Evolutionary conservation across 1,139 yeast genomes (phyloP).

Genomic region (Kodamaea sp.): DNA sequence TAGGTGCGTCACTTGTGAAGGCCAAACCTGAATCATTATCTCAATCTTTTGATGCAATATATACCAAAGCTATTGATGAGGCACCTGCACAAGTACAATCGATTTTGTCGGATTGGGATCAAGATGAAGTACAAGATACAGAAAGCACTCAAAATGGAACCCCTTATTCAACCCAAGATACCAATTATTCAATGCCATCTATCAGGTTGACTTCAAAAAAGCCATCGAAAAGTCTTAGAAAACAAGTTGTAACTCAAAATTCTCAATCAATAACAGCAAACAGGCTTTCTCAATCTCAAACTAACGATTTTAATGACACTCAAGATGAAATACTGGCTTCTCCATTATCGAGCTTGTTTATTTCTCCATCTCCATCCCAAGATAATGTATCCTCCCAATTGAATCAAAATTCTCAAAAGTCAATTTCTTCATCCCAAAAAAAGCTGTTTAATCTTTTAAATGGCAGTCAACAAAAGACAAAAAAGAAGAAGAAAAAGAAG

Average conservation of each 20-base stretch:
- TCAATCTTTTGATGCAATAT: slow-evolving; percentile 9
- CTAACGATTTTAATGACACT: too few relatives aligned
- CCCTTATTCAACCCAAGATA: slow-evolving; percentile 8
- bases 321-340: too few relatives aligned
- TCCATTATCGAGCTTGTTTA: too few relatives aligned
- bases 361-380: too few relatives aligned
- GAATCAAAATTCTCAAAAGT: slow-evolving; percentile 9
- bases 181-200: slow-evolving; percentile 19
- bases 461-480: slow-evolving; percentile 13
- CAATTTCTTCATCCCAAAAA: slow-evolving; percentile 8
- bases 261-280: too few relatives aligned
- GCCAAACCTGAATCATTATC: slow-evolving; percentile 14
- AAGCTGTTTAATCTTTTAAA: too few relatives aligned
- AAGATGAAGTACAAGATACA: slow-evolving; percentile 7
- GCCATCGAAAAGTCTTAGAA: background rate
- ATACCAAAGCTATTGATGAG: slow-evolving; percentile 10
- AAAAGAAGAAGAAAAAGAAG: slow-evolving; percentile 26
- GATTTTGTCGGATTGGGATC: slow-evolving; percentile 29
- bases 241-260: background rate
- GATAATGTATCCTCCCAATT: slow-evolving; percentile 1
- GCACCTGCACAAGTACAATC: slow-evolving; percentile 21
- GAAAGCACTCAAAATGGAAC: slow-evolving; percentile 4
- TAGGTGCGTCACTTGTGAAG: slow-evolving; percentile 28
- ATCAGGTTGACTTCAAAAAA: slow-evolving; percentile 17
- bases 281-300: too few relatives aligned